Conservation (phyloP, 176 grass and related monocot genomes). For the Eleusine indica region DNA sequence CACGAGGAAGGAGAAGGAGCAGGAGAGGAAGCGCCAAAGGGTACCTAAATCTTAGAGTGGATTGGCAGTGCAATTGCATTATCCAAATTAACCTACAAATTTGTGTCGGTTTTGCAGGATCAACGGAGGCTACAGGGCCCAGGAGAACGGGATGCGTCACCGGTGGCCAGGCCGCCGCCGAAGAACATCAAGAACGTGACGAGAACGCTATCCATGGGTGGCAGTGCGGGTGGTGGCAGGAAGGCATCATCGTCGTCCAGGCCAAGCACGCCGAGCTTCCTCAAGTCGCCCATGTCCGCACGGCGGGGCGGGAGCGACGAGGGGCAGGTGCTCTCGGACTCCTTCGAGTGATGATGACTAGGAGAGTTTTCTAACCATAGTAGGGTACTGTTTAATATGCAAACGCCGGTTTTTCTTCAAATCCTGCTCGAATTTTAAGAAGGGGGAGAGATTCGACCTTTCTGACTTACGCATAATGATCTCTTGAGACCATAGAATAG, state of each 20-base stretch:
- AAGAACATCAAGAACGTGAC: constrained; percentile 56
- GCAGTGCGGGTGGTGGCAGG: background rate
- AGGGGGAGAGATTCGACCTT: too few species aligned
- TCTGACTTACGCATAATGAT: too few species aligned
- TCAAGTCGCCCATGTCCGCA: constrained; percentile 40
- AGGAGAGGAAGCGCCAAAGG: constrained; percentile 50
- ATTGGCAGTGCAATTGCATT: background rate
- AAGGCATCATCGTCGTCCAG: background rate
- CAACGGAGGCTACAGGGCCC: constrained; percentile 33
- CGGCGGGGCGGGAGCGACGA: constrained; percentile 28
- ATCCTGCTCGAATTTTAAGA: background rate
- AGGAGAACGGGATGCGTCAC: constrained; percentile 34
- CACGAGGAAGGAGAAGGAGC: constrained; percentile 49
- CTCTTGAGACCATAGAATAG: too few species aligned
- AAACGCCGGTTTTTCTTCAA: background rate
- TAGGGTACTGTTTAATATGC: background rate
- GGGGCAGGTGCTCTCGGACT: constrained; percentile 30
- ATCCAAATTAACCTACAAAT: background rate
- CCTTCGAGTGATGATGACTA: constrained; percentile 4
- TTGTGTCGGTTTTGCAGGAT: constrained; percentile 10
- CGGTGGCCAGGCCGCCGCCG: constrained; percentile 28
- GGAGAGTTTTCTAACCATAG: background rate
- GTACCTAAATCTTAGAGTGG: background rate
- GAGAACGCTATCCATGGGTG: constrained; percentile 47
- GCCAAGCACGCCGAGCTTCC: constrained; percentile 47